A percentile compares a stretch with the other conserved stretches of the same genome.
phyloP scores from a whole-genome alignment of 139 green algal species.

The Tetradesmus lagerheimii region DNA sequence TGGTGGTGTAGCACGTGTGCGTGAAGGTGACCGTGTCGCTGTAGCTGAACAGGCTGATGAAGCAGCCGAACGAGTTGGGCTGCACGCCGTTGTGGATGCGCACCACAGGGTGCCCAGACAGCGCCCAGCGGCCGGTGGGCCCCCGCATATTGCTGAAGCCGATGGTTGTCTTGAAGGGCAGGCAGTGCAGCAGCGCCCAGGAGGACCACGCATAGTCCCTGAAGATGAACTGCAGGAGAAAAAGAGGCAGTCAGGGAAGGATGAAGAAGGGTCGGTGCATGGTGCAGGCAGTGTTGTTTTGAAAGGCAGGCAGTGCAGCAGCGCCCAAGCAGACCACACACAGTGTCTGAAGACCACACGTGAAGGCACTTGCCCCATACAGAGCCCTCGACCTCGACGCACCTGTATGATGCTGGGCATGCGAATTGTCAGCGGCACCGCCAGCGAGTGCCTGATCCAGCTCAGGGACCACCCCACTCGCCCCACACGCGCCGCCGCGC shows the following conservation, averaged over 20 bases:
- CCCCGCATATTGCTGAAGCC: slow-evolving; percentile 50
- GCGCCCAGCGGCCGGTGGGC: background rate
- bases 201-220: background rate
- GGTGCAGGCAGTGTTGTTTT: too few species aligned
- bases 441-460: slow-evolving; percentile 43
- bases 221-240: slow-evolving; percentile 36
- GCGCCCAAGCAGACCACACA: too few species aligned
- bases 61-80: slow-evolving; percentile 44
- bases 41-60: slow-evolving; percentile 47
- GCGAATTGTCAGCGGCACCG: slow-evolving; percentile 38
- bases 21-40: slow-evolving; percentile 23
- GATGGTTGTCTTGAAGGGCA: slow-evolving; percentile 38
- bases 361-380: too few species aligned
- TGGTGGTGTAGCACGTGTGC: slow-evolving; percentile 37
- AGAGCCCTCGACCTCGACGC: background rate
- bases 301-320: too few species aligned
- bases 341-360: too few species aligned
- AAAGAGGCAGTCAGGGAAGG: background rate
- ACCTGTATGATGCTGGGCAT: slow-evolving; percentile 46
- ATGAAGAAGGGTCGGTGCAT: too few species aligned
- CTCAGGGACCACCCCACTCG: background rate
- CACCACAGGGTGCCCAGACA: slow-evolving; percentile 16
- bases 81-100: slow-evolving; percentile 50
- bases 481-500: background rate
- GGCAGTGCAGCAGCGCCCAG: slow-evolving; percentile 3